A percentile compares a stretch with the other conserved stretches of the same genome.
Evolutionary conservation across 2,329 filamentous ascomycete genomes (phyloP).

Genomic region (Stemphylium vesicarium): DNA sequence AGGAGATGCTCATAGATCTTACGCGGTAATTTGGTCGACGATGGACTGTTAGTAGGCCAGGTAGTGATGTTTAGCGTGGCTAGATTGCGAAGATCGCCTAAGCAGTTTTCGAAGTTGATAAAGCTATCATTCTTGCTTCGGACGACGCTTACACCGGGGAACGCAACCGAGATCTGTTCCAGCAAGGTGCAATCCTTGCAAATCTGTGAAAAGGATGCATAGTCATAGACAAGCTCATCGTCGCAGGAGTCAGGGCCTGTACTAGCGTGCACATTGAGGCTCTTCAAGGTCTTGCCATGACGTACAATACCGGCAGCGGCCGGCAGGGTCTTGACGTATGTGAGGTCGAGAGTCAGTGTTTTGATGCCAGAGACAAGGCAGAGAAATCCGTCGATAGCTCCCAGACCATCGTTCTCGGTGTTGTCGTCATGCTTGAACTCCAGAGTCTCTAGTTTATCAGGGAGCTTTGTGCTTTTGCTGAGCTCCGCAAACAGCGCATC

Average conservation of each 20-base stretch:
- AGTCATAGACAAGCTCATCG: slow-evolving; percentile 54
- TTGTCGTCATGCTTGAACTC: slow-evolving; percentile 58
- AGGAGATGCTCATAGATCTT: slow-evolving; percentile 56
- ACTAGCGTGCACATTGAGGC: slow-evolving; percentile 54
- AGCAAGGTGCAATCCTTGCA: slow-evolving; percentile 53
- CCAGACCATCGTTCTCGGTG: slow-evolving; percentile 53
- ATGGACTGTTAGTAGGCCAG: slow-evolving; percentile 55
- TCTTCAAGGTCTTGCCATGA: slow-evolving; percentile 55
- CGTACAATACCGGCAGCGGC: slow-evolving; percentile 52
- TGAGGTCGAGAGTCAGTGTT: slow-evolving; percentile 54
- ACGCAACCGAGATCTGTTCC: slow-evolving; percentile 56
- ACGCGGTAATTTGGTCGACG: slow-evolving; percentile 49
- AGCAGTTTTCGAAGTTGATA: slow-evolving; percentile 50
- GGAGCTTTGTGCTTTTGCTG: slow-evolving; percentile 53
- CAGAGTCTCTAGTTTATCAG: slow-evolving; percentile 53
- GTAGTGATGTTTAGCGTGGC: slow-evolving; percentile 57
- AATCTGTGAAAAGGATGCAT: slow-evolving; percentile 53
- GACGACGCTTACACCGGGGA: slow-evolving; percentile 54
- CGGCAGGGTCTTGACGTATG: slow-evolving; percentile 51
- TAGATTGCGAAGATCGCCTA: slow-evolving; percentile 49
- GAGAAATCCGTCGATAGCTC: slow-evolving; percentile 56
- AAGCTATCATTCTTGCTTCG: slow-evolving; percentile 52
- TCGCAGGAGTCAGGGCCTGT: slow-evolving; percentile 43
- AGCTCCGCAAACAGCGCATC: slow-evolving; percentile 57
- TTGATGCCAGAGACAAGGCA: slow-evolving; percentile 55